These are phyloP conservation scores for Crucibulum laeve DNA, from an alignment of 768 basidiomycete species.

Conservation along the genomic window DNA sequence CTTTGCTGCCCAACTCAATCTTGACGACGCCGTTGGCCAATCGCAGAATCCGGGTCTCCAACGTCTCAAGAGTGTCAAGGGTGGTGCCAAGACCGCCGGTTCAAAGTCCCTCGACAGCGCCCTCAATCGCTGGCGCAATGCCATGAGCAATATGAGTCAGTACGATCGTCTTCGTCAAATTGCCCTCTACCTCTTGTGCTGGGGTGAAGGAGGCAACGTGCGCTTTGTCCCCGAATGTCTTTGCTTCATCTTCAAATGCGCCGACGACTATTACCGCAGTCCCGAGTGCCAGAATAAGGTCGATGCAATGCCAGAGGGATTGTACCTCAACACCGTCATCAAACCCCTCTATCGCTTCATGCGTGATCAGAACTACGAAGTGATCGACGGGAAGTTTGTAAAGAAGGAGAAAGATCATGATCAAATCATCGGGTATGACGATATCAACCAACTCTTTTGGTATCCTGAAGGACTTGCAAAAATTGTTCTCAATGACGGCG, in stretches of 20 bases:
- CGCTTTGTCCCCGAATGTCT: slow-evolving; percentile 95
- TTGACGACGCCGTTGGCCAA: slow-evolving; percentile 97
- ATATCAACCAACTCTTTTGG: slow-evolving; percentile 99
- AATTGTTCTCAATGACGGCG: slow-evolving; percentile 85
- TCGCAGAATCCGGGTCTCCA: slow-evolving; percentile 91
- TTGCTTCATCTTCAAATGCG: slow-evolving; percentile 99
- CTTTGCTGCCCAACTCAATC: slow-evolving; percentile 97
- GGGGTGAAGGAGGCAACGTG: slow-evolving; percentile 98
- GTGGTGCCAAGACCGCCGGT: slow-evolving; percentile 37
- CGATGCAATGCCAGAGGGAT: slow-evolving; percentile 91
- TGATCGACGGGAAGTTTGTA: slow-evolving; percentile 91
- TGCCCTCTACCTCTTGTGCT: slow-evolving; percentile 92
- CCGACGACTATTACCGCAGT: slow-evolving; percentile 98
- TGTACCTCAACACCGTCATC: slow-evolving; percentile 88
- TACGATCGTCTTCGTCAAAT: slow-evolving; percentile 97
- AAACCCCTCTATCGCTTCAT: slow-evolving; percentile 96
- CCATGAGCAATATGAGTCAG: slow-evolving; percentile 99
- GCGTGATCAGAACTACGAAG: slow-evolving; percentile 96
- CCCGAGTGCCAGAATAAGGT: slow-evolving; percentile 94
- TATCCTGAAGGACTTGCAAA: slow-evolving; percentile 96
- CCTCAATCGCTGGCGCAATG: slow-evolving; percentile 91
- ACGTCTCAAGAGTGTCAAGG: slow-evolving; percentile 81
- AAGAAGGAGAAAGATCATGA: slow-evolving; percentile 92
- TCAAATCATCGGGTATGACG: slow-evolving; percentile 97
- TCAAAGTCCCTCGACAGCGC: slow-evolving; percentile 90